These are phyloP conservation scores for Neonothopanus nambi DNA, from an alignment of 1,284 basidiomycete genomes.

Conservation along the genomic window DNA sequence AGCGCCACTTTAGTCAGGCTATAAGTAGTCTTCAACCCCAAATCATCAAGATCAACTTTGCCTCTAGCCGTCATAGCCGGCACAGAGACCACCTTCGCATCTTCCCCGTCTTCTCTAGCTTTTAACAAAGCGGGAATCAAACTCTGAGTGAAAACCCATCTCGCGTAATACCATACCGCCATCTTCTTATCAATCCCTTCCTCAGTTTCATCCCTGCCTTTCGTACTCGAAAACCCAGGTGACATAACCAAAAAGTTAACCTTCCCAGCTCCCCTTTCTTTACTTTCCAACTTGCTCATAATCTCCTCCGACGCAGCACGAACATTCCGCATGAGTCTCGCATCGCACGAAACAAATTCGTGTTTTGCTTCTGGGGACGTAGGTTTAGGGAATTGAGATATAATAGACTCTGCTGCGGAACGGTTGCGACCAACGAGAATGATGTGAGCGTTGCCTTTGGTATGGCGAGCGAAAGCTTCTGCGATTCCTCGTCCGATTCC, in stretches of 20 bases:
- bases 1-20: slow-evolving; percentile 13
- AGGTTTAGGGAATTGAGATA: slow-evolving; percentile 36
- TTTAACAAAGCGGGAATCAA: slow-evolving; percentile 27
- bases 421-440: slow-evolving; percentile 46
- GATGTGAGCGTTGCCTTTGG: no score
- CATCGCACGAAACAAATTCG: slow-evolving; percentile 48
- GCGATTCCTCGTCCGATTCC: slow-evolving; percentile 45
- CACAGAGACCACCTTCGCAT: slow-evolving; percentile 16
- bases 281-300: no score
- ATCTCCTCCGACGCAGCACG: slow-evolving; percentile 32
- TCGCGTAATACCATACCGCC: slow-evolving; percentile 22
- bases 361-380: slow-evolving; percentile 22
- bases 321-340: slow-evolving; percentile 44
- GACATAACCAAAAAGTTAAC: slow-evolving; percentile 27
- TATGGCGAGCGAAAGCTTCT: slow-evolving; percentile 32
- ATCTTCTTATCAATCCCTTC: slow-evolving; percentile 29
- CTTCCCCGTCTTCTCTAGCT: slow-evolving; percentile 27
- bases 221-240: slow-evolving; percentile 19
- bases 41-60: slow-evolving; percentile 16
- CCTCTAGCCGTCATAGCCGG: slow-evolving; percentile 10
- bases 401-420: slow-evolving; percentile 39
- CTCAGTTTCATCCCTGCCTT: slow-evolving; percentile 24
- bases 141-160: slow-evolving; percentile 27
- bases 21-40: slow-evolving; percentile 22
- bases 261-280: slow-evolving; percentile 2